A percentile compares a stretch with the other conserved stretches of the same genome.
Conservation (phyloP, 208 protist species). For the Herpetomonas tarakana region DNA sequence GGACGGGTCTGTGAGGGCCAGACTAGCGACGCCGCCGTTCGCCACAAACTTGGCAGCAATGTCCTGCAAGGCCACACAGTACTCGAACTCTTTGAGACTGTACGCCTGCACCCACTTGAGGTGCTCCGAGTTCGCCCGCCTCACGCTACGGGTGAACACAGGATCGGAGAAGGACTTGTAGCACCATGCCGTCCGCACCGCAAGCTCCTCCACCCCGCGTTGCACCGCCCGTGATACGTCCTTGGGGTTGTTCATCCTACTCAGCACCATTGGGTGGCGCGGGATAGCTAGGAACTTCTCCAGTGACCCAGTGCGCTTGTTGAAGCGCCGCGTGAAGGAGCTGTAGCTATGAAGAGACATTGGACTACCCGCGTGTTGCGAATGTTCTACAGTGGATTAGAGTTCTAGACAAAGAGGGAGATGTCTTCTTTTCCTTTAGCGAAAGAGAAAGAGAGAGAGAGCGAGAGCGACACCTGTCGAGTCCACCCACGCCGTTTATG, state of each 20-base stretch:
- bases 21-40: not conserved
- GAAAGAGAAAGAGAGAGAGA: no score
- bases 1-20: not conserved
- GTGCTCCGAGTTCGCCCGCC: constrained; percentile 34
- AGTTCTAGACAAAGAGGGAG: no score
- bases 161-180: constrained; percentile 53
- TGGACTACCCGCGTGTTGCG: no score
- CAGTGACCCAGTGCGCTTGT: constrained; percentile 8
- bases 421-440: no score
- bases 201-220: constrained; percentile 51
- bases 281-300: constrained; percentile 43
- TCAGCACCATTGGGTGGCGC: constrained; percentile 47
- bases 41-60: constrained; percentile 10
- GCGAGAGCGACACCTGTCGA: no score
- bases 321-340: not conserved
- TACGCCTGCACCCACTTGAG: constrained; percentile 49
- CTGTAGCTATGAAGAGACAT: constrained; percentile 20
- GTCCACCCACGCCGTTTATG: no score
- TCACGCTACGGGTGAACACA: constrained; percentile 31
- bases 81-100: constrained; percentile 75
- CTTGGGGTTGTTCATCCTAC: constrained; percentile 25
- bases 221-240: constrained; percentile 15
- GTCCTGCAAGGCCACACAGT: constrained; percentile 52
- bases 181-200: constrained; percentile 67
- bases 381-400: no score